Percentiles rank a stretch among this genome's conserved stretches.
Evolutionary conservation across 306 rosid genomes (phyloP).

Genomic region (Cajanus cajan): DNA sequence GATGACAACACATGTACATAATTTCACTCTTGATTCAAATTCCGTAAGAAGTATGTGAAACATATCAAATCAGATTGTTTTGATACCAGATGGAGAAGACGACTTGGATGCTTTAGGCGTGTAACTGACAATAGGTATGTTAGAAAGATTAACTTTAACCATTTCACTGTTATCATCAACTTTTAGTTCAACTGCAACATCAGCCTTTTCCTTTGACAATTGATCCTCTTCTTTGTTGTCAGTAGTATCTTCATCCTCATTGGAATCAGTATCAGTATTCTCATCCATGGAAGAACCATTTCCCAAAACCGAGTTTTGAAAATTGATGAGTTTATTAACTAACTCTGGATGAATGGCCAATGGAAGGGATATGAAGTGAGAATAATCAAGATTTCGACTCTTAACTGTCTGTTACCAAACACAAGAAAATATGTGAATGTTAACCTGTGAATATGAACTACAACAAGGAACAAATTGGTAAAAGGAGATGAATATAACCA

Average conservation of each 20-base stretch:
- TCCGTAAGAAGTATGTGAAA: slow-evolving; percentile 13
- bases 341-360: slow-evolving; percentile 88
- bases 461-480: slow-evolving; percentile 18
- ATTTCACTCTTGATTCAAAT: slow-evolving; percentile 18
- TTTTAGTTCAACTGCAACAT: slow-evolving; percentile 62
- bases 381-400: slow-evolving; percentile 78
- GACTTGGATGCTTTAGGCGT: slow-evolving; percentile 58
- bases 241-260: slow-evolving; percentile 47
- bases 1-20: slow-evolving; percentile 19
- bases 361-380: slow-evolving; percentile 96
- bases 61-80: slow-evolving; percentile 19
- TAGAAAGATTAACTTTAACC: slow-evolving; percentile 52
- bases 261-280: slow-evolving; percentile 44
- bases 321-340: slow-evolving; percentile 69
- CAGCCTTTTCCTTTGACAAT: slow-evolving; percentile 45
- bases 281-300: slow-evolving; percentile 41
- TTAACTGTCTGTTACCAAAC: slow-evolving; percentile 56
- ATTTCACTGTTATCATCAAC: slow-evolving; percentile 42
- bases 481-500: background rate
- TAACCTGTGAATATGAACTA: slow-evolving; percentile 12
- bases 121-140: slow-evolving; percentile 69
- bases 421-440: slow-evolving; percentile 28
- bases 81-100: slow-evolving; percentile 57
- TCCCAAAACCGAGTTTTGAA: slow-evolving; percentile 71
- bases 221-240: slow-evolving; percentile 49